Conservation (phyloP, 108 stramenopile species). For the Epipyxis sp. region DNA sequence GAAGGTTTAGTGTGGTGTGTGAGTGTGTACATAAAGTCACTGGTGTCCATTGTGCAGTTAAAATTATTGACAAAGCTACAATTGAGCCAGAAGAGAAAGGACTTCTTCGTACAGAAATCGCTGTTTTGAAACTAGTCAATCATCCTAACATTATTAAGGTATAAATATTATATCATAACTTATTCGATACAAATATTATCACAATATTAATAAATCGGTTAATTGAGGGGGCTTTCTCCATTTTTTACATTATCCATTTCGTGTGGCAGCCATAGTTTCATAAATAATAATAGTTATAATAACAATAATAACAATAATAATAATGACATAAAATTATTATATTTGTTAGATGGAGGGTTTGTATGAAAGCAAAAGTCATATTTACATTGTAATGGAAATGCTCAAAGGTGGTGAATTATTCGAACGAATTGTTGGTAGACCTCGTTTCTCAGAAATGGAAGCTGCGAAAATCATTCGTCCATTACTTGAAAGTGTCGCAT, state of each 20-base stretch:
- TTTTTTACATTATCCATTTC: too few species aligned
- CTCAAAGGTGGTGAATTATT: constrained; percentile 75
- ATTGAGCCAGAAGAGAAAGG: constrained; percentile 27
- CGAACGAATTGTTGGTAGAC: constrained; percentile 54
- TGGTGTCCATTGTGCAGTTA: constrained; percentile 8
- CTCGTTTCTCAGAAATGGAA: constrained; percentile 53
- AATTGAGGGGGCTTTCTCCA: too few species aligned
- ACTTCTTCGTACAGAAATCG: constrained; percentile 40
- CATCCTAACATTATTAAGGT: constrained; percentile 50
- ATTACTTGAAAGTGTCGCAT: constrained; percentile 53
- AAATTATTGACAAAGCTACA: constrained; percentile 30
- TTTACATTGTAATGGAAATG: constrained; percentile 78
- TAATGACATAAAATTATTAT: too few species aligned
- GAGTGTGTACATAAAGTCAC: constrained; percentile 31
- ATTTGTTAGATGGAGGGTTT: constrained; percentile 47
- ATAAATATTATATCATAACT: too few species aligned
- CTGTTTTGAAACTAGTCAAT: constrained; percentile 53
- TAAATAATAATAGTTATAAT: too few species aligned
- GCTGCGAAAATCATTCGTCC: constrained; percentile 46
- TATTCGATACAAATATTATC: too few species aligned
- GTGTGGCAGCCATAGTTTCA: too few species aligned
- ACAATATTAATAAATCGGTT: too few species aligned
- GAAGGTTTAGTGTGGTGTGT: constrained; percentile 28
- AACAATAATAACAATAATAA: too few species aligned
- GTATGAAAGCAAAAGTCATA: constrained; percentile 56